Evolutionary conservation across 192 early-diverging fungal genomes (phyloP).

Genomic region (Tieghemiomyces parasiticus): DNA sequence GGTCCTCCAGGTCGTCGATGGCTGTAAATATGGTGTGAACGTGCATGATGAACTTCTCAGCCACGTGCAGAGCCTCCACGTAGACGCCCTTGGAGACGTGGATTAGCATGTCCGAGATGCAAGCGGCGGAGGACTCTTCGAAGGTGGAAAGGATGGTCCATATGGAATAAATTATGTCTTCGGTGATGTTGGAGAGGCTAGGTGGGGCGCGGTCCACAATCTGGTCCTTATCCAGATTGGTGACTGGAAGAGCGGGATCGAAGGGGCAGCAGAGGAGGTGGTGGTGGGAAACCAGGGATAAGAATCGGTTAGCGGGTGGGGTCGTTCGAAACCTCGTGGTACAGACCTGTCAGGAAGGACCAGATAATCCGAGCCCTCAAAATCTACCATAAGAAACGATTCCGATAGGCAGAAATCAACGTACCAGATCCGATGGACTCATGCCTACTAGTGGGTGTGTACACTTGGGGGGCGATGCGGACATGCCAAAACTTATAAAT

Average conservation of each 20-base stretch:
- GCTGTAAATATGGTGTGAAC: conserved; percentile 84
- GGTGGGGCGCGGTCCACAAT: conserved; percentile 1
- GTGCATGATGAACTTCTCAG: conserved; percentile 75
- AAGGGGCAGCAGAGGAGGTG: no score
- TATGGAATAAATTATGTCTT: conserved; percentile 81
- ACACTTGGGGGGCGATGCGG: conserved; percentile 24
- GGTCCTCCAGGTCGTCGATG: conserved; percentile 71
- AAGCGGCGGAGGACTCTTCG: conserved; percentile 91
- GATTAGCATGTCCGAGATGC: conserved; percentile 89
- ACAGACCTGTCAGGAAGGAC: no score
- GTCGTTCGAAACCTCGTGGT: no score
- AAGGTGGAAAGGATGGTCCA: conserved; percentile 84
- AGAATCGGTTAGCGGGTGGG: no score
- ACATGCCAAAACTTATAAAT: conserved; percentile 76
- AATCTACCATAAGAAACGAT: no score
- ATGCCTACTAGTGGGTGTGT: conserved; percentile 13
- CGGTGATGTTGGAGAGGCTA: conserved; percentile 20
- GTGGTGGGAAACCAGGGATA: no score
- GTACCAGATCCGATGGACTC: conserved; percentile 2
- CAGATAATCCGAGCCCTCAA: no score
- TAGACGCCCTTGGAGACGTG: conserved; percentile 76
- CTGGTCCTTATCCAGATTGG: conserved; percentile 1
- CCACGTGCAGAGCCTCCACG: conserved; percentile 66
- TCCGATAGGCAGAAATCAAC: no score
- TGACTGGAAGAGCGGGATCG: no score